Base-by-base conservation (phyloP, 495 filamentous ascomycete genomes). In the Tuber aestivum region DNA sequence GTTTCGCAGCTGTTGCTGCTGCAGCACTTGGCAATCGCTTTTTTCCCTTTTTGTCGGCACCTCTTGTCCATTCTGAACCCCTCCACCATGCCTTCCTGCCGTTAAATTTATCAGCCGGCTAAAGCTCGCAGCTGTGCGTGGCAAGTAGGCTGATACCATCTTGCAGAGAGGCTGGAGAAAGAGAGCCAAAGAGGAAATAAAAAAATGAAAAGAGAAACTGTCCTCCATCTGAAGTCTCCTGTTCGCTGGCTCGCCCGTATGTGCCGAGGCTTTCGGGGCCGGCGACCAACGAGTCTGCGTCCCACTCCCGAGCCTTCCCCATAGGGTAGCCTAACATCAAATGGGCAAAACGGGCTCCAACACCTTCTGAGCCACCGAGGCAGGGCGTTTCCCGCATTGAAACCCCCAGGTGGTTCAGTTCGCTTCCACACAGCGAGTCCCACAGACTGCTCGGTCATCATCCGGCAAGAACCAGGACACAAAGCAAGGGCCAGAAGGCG, bases 51-150 rank as follows among this genome's bases (percentile, higher is more conserved):
- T 76, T 69, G 69, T 77, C 71, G 69, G 69, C 69, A 42, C 74
- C 44, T 68, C 69, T 76, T 61, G 69, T 72, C 41, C 73, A 48
- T 32, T 48, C 76, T 72, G 70, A 27, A 73, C 70, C 72, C 72
- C 27, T 65, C 32, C 27, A 61, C 50, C n/a, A 32, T 35, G 27
- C 56, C 27, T 18, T 65, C 27, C 56, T 35, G 56, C 14, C 4
- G n/a, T n/a, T n/a, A n/a, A n/a, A n/a, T 45, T 79, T 79, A 79
- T 79, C 78, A 79, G 77, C 78, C 78, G 78, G 77, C 41, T 77
- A 37, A 75, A 73, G 38, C 65, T 73, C 65, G 70, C 73, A 32
- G 72, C 48, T 69, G 71, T 65, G 56, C 56, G 4, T 65, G 32
- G 32, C 56, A 65, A 65, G 56, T 27, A 35, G 27, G 56, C 77